phyloP scores from a whole-genome alignment of 371 early-diverging fungal species.

The Rhizomucor pusillus region DNA sequence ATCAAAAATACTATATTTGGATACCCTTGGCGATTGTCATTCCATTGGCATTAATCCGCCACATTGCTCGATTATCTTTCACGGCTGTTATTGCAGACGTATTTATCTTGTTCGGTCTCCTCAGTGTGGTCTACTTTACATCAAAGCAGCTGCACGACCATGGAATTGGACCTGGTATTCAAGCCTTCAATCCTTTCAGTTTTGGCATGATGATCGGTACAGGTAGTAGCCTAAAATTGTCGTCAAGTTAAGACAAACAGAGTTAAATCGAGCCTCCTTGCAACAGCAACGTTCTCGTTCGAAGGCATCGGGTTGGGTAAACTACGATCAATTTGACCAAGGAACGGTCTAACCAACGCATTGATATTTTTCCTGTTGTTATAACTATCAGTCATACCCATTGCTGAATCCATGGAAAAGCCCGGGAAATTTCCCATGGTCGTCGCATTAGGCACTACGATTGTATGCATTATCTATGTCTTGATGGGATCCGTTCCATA shows the following conservation, averaged over 20 bases:
- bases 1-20: constrained; percentile 53
- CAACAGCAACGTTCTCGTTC: constrained; percentile 56
- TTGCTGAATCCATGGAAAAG: constrained; percentile 56
- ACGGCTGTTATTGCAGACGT: constrained; percentile 73
- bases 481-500: constrained; percentile 68
- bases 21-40: constrained; percentile 58
- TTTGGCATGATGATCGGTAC: constrained; percentile 77
- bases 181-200: constrained; percentile 51
- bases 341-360: too few species aligned
- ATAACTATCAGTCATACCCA: constrained; percentile 40
- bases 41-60: constrained; percentile 68
- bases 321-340: too few species aligned
- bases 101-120: constrained; percentile 68
- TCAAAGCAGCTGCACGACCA: constrained; percentile 24
- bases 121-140: constrained; percentile 43
- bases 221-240: constrained; percentile 31
- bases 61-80: constrained; percentile 63
- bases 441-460: constrained; percentile 2
- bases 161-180: constrained; percentile 44
- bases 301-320: constrained; percentile 74
- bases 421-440: constrained; percentile 61
- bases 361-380: neutral
- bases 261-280: too few species aligned
- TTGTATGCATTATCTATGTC: constrained; percentile 59
- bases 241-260: too few species aligned